Base-by-base conservation (phyloP, 495 filamentous ascomycete species). In the Talaromyces thailandensis region DNA sequence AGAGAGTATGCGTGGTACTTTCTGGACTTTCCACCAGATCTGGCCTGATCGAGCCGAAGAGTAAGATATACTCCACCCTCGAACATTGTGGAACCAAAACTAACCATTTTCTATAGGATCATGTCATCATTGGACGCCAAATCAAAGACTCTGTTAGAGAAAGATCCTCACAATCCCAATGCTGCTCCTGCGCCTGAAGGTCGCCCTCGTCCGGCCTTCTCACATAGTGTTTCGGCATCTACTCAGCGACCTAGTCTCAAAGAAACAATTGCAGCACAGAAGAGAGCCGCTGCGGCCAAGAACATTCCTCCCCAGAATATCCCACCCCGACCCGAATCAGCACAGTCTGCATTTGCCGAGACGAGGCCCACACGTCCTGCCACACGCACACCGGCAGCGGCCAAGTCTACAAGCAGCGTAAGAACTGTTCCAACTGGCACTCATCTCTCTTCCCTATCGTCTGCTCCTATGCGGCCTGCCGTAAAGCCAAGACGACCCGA, bases 211-310 rank as follows among this genome's bases (percentile, higher is more conserved):
- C 75, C 75, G 58, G 63, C 70, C 6, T 75, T 86, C 58, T 78
- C 82, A 25, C 85, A 82, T 68, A 84, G 83, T 65, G 82, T 83
- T 29, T 65, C 64, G 37, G 60, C 71, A 70, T 79, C 68, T 65
- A 62, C 76, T 25, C 72, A 69, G 60, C 85, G 78, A 58, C 80
- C 76, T 63, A 84, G 76, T 72, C 82, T 86, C 72, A 91, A 78
- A 62, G 92, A 96, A 63, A 83, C 89, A 7, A 93, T 96, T 75
- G 79, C 92, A 60, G 91, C 90, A 5, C 87, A 92, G 64, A 93
- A 92, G 75, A 90, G 84, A 69, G 84, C 83, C 28, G 82, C 83
- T 43, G 73, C 83, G 57, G 80, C 81, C 60, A 73, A 81, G 26
- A 87, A 81, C 70, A 6, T 28, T 23, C 26, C 48, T 18, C 8